Percentiles rank a stretch among this genome's conserved stretches.
These are phyloP conservation scores for Biscogniauxia sp. DNA, from an alignment of 2,329 filamentous ascomycete genomes.

Conservation along the genomic window DNA sequence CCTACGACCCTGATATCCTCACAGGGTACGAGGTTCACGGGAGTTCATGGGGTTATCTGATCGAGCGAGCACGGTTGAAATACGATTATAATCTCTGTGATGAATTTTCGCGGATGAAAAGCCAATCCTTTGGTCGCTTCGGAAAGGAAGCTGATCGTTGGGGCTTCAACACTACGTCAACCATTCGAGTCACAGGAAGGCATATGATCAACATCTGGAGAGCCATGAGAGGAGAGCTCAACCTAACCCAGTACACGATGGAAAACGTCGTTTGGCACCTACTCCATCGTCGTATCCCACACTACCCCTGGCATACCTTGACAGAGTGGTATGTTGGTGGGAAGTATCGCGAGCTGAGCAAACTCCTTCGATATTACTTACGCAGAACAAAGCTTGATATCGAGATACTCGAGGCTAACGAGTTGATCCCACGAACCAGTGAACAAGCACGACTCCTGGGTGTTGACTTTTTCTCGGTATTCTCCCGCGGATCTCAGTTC, in stretches of 20 bases:
- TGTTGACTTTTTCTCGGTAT: slow-evolving; percentile 95
- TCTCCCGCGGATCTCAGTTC: slow-evolving; percentile 92
- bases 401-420: slow-evolving; percentile 88
- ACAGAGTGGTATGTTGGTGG: slow-evolving; percentile 78
- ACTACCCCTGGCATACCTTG: slow-evolving; percentile 76
- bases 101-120: slow-evolving; percentile 86
- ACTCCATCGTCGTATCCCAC: slow-evolving; percentile 81
- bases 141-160: slow-evolving; percentile 85
- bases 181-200: slow-evolving; percentile 85
- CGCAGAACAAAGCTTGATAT: slow-evolving; percentile 76
- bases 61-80: slow-evolving; percentile 80
- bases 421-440: slow-evolving; percentile 82
- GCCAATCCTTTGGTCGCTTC: slow-evolving; percentile 76
- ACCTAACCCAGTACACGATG: slow-evolving; percentile 90
- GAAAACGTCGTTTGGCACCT: slow-evolving; percentile 94
- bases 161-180: slow-evolving; percentile 93
- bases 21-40: slow-evolving; percentile 95
- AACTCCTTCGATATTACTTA: slow-evolving; percentile 75
- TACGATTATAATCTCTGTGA: slow-evolving; percentile 91
- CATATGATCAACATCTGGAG: slow-evolving; percentile 98
- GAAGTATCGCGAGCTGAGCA: slow-evolving; percentile 66
- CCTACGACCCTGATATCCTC: slow-evolving; percentile 84
- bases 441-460: slow-evolving; percentile 92
- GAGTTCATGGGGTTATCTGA: slow-evolving; percentile 91
- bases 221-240: slow-evolving; percentile 90